A percentile compares a stretch with the other conserved stretches of the same genome.
phyloP scores from a whole-genome alignment of 176 grass and related monocot genomes.

The Dactylis glomerata region DNA sequence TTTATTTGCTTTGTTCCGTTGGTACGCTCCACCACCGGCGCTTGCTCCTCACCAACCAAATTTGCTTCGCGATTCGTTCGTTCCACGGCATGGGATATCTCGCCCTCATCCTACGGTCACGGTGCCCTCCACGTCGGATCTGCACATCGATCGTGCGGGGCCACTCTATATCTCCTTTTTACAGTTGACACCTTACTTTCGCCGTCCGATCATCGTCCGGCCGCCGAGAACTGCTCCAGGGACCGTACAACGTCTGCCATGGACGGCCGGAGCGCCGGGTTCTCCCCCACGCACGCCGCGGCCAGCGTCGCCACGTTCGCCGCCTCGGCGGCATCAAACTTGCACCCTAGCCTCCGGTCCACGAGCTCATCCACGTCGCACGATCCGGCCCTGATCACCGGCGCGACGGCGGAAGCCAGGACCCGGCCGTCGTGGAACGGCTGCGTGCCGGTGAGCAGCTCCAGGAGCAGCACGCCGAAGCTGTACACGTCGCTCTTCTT shows the following conservation, averaged over 20 bases:
- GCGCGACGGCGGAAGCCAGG: constrained; percentile 37
- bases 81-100: background rate
- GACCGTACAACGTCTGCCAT: constrained; percentile 47
- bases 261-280: constrained; percentile 49
- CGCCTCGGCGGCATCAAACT: constrained; percentile 43
- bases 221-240: constrained; percentile 12
- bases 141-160: background rate
- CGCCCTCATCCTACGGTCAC: background rate
- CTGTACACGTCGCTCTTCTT: constrained; percentile 92
- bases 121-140: constrained; percentile 10
- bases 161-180: constrained; percentile 2
- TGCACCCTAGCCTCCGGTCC: constrained; percentile 45
- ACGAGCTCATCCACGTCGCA: constrained; percentile 25
- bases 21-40: background rate
- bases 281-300: constrained; percentile 32
- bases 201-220: background rate
- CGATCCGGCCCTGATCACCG: constrained; percentile 5
- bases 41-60: constrained; percentile 37
- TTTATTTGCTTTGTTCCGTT: background rate
- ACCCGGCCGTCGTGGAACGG: constrained; percentile 54
- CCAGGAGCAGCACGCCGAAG: constrained; percentile 78
- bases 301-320: constrained; percentile 23
- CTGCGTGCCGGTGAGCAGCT: constrained; percentile 74
- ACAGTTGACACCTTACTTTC: background rate
- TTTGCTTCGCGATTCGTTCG: background rate